A percentile compares a stretch with the other conserved stretches of the same genome.
phyloP scores from a whole-genome alignment of 2,329 filamentous ascomycete genomes.

The Paramyrothecium roridum region DNA sequence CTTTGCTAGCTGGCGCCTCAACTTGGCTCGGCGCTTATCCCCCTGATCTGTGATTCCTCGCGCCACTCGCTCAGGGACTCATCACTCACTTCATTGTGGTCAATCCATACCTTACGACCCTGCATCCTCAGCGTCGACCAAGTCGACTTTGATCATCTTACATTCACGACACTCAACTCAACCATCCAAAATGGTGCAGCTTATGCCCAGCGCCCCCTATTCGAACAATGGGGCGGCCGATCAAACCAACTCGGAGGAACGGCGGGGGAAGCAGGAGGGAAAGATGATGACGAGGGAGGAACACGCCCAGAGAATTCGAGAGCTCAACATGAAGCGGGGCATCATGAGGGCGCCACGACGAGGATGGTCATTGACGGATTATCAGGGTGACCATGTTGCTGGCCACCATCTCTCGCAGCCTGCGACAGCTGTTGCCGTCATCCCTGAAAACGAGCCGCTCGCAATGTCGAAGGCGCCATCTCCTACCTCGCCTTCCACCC shows the following conservation, averaged over 20 bases:
- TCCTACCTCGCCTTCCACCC: constrained; percentile 9
- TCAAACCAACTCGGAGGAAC: constrained; percentile 16
- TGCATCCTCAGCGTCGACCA: too few relatives aligned
- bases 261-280: constrained; percentile 15
- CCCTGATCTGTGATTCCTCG: neutral
- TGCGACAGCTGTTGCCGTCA: constrained; percentile 20
- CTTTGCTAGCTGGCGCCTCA: neutral
- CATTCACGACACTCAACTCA: neutral
- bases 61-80: neutral
- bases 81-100: too few relatives aligned
- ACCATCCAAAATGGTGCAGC: constrained; percentile 26
- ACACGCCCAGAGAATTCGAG: constrained; percentile 32
- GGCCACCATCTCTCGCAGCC: constrained; percentile 14
- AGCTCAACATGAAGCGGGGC: constrained; percentile 31
- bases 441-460: constrained; percentile 29
- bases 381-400: constrained; percentile 27
- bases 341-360: constrained; percentile 37
- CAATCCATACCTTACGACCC: too few relatives aligned
- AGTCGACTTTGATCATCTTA: neutral
- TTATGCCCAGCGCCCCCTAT: constrained; percentile 23
- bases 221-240: constrained; percentile 18
- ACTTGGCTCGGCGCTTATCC: neutral
- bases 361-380: constrained; percentile 45
- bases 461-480: constrained; percentile 7
- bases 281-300: constrained; percentile 36